Evolutionary conservation across 768 basidiomycete species (phyloP), one percentile per base, ranked within the genome.

Genomic region (Tricholoma flavovirens): DNA sequence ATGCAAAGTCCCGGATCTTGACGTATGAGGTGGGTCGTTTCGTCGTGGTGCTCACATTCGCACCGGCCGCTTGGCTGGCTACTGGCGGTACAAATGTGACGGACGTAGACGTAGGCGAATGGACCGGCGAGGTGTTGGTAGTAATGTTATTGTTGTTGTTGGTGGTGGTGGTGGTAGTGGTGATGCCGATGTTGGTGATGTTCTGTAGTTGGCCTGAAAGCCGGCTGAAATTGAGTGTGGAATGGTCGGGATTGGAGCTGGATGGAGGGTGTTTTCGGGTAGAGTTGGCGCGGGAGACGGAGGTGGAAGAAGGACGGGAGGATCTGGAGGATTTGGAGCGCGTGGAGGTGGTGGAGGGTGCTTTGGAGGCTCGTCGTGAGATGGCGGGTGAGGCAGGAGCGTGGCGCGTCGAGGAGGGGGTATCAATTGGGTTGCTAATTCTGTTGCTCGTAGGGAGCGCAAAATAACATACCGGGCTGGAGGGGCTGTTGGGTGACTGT

Each of bases 1-100:
- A 78, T 8, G 70, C 74, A 60, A 73, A 79, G 58, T 80, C 80
- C 48, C 79, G 70, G 48, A 81, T 67, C 49, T 70, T 70, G 64
- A 78, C 70, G n/a, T 67, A 59, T 22, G 30, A 33, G 38, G 7
- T 54, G 24, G 35, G 46, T 9, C 46, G 24, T 48, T 38, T 42
- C 43, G 49, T 12, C 24, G 57, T 33, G 36, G 54, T 12, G 52
- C 36, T n/a, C 15, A 43, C 51, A 17, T 22, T 12, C 19, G 35
- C 35, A 1, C 12, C 30, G 21, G 56, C 9, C 1, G 0, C 46
- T 12, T 48, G 15, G 12, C 24, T 10, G 8, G 26, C 15, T 59
- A 58, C 6, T 56, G 57, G 12, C 43, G 60, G 14, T 26, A 19
- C 36, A 32, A 53, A 53, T 3, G 30, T 10, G n/a, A 32, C 32